A percentile compares a stretch with the other conserved stretches of the same genome.
These are phyloP conservation scores for Flammula alnicola DNA, from an alignment of 1,284 basidiomycete species.

Conservation along the genomic window DNA sequence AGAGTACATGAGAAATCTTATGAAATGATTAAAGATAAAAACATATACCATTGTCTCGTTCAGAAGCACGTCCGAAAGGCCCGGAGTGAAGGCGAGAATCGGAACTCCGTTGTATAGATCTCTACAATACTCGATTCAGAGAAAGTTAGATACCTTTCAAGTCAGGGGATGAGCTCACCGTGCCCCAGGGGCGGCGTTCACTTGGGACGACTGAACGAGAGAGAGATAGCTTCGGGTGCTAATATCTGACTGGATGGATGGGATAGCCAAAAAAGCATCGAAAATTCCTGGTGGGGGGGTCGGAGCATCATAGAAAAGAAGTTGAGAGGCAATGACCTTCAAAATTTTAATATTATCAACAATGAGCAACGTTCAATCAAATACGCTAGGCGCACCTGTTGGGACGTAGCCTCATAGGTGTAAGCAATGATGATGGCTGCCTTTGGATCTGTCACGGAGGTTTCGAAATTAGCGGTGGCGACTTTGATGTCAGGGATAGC, in stretches of 20 bases:
- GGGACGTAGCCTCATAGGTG: conserved; percentile 41
- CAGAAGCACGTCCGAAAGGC: conserved; percentile 30
- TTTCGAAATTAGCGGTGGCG: conserved; percentile 53
- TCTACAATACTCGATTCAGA: background rate
- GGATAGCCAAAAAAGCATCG: conserved; percentile 49
- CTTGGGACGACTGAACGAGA: conserved; percentile 43
- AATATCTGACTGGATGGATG: conserved; percentile 40
- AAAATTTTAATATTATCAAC: background rate
- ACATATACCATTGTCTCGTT: conserved; percentile 10
- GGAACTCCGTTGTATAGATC: conserved; percentile 8
- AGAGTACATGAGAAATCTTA: conserved; percentile 31
- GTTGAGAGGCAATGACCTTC: conserved; percentile 32
- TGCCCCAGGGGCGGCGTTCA: conserved; percentile 40
- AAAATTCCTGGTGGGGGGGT: conserved; percentile 51
- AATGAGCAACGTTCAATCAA: background rate
- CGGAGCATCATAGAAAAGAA: conserved; percentile 55
- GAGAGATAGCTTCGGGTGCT: conserved; percentile 41
- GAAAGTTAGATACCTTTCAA: background rate
- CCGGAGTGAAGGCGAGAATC: background rate
- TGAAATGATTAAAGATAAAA: conserved; percentile 46
- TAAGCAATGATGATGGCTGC: conserved; percentile 58
- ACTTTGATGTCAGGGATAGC: conserved; percentile 33
- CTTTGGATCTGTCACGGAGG: conserved; percentile 57
- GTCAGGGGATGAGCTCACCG: conserved; percentile 38
- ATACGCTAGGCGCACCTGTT: conserved; percentile 34